phyloP scores from a whole-genome alignment of 768 basidiomycete genomes.

The Fibroporia radiculosa region DNA sequence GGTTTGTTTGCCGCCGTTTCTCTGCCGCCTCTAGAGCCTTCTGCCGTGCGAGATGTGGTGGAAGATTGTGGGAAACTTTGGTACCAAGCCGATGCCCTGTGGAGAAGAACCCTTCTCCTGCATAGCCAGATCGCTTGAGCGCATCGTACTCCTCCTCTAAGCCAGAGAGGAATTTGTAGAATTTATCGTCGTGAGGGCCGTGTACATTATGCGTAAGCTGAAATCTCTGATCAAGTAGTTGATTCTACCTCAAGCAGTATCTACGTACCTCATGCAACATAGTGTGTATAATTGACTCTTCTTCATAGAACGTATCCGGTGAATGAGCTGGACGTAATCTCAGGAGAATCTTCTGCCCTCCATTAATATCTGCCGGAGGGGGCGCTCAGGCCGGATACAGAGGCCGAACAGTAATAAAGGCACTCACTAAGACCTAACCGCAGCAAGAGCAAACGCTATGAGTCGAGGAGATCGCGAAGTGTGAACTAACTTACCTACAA shows the following conservation, averaged over 20 bases:
- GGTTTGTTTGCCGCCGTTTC: slow-evolving; percentile 44
- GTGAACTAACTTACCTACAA: slow-evolving; percentile 52
- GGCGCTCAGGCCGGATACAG: slow-evolving; percentile 4
- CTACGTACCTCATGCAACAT: slow-evolving; percentile 81
- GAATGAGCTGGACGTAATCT: slow-evolving; percentile 67
- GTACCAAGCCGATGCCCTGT: slow-evolving; percentile 65
- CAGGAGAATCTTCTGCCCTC: slow-evolving; percentile 75
- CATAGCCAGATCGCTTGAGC: slow-evolving; percentile 72
- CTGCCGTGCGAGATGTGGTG: slow-evolving; percentile 52
- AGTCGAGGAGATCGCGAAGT: too few species aligned
- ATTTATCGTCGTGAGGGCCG: slow-evolving; percentile 82
- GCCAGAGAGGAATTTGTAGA: slow-evolving; percentile 64
- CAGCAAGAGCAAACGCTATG: too few species aligned
- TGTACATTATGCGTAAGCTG: slow-evolving; percentile 87
- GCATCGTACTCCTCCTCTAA: slow-evolving; percentile 83
- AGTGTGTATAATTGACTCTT: slow-evolving; percentile 68
- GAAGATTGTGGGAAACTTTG: slow-evolving; percentile 58
- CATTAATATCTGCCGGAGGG: slow-evolving; percentile 49
- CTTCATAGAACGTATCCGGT: slow-evolving; percentile 64
- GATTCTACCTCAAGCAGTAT: not conserved
- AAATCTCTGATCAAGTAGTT: not conserved
- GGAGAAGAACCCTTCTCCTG: slow-evolving; percentile 86
- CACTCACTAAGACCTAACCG: slow-evolving; percentile 18
- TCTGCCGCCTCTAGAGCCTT: slow-evolving; percentile 80
- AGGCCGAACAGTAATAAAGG: not conserved